Conservation (phyloP, 2,329 filamentous ascomycete genomes). For the Metarhizium robertsii region DNA sequence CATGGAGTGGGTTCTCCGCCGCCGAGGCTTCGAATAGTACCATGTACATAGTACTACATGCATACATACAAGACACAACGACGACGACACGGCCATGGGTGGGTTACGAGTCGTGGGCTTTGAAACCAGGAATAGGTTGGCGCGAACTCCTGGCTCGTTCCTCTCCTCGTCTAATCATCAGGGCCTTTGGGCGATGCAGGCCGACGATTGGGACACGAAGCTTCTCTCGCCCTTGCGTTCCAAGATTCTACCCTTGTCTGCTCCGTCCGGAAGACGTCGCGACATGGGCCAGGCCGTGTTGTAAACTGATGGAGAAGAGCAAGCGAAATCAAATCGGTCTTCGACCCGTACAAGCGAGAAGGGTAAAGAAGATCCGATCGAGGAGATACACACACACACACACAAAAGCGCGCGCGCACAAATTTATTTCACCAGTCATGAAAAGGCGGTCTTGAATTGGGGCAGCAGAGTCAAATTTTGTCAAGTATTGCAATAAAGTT, state of each 20-base stretch:
- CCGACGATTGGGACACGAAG: neutral
- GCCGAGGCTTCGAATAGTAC: too few relatives aligned
- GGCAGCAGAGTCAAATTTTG: slow-evolving; percentile 6
- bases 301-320: neutral
- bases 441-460: neutral
- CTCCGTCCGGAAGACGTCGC: neutral
- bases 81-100: too few relatives aligned
- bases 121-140: neutral
- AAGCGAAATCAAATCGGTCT: neutral
- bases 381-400: too few relatives aligned
- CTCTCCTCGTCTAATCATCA: neutral
- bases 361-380: too few relatives aligned
- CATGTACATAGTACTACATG: too few relatives aligned
- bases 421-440: neutral
- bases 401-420: neutral
- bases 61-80: too few relatives aligned
- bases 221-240: neutral
- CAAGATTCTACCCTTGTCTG: neutral
- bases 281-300: neutral
- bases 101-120: neutral
- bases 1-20: too few relatives aligned
- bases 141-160: slow-evolving; percentile 1
- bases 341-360: neutral
- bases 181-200: neutral
- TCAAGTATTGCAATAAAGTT: slow-evolving; percentile 3